phyloP scores from a whole-genome alignment of 1,284 basidiomycete genomes.

The Papiliotrema fonsecae region DNA sequence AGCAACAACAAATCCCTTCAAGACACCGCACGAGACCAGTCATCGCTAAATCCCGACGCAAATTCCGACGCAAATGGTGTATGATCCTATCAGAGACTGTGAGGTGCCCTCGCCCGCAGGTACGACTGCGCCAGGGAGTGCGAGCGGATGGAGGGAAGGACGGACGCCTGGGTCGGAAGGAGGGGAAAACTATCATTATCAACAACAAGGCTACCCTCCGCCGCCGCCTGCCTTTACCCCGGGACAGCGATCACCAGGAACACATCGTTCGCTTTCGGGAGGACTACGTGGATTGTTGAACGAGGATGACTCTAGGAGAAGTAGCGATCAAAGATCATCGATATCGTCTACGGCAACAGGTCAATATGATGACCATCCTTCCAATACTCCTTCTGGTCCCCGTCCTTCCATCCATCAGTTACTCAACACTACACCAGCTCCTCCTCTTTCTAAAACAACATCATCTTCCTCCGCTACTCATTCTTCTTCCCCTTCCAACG shows the following conservation, averaged over 20 bases:
- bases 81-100: slow-evolving; percentile 44
- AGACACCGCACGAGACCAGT: background rate
- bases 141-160: background rate
- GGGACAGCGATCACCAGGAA: slow-evolving; percentile 2
- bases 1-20: background rate
- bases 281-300: slow-evolving; percentile 27
- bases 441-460: slow-evolving; percentile 19
- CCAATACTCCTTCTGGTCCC: background rate
- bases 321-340: slow-evolving; percentile 5
- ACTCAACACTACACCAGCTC: slow-evolving; percentile 21
- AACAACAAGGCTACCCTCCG: background rate
- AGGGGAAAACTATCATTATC: background rate
- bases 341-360: slow-evolving; percentile 4
- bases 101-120: slow-evolving; percentile 38
- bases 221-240: slow-evolving; percentile 4
- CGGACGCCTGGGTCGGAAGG: slow-evolving; percentile 4
- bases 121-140: background rate
- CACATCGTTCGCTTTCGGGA: slow-evolving; percentile 13
- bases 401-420: slow-evolving; percentile 24
- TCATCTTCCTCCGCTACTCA: slow-evolving; percentile 19
- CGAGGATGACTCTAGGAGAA: slow-evolving; percentile 14
- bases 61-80: slow-evolving; percentile 33
- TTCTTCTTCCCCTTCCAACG: slow-evolving; percentile 18
- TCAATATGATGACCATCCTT: background rate
- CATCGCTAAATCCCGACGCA: background rate